These are phyloP conservation scores for Lathyrus sativus DNA, from an alignment of 306 rosid genomes.

Conservation along the genomic window DNA sequence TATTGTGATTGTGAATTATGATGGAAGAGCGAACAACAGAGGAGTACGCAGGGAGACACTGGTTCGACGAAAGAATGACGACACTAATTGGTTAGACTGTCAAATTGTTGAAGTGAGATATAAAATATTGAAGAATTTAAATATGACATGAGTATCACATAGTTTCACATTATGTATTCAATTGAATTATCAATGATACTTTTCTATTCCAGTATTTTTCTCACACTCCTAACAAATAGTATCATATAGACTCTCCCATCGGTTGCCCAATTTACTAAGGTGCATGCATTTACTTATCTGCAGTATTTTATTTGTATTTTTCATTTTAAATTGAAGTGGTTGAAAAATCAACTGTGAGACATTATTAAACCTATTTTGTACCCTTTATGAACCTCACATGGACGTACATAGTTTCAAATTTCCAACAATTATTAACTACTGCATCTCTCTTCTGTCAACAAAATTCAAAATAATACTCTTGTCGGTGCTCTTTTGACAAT, in stretches of 20 bases:
- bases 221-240: no score
- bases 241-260: background rate
- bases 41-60: no score
- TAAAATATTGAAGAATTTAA: no score
- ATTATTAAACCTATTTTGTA: constrained; percentile 1
- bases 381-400: constrained; percentile 38
- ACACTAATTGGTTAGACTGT: no score
- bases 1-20: no score
- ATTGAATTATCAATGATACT: no score
- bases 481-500: constrained; percentile 45
- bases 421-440: background rate
- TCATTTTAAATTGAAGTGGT: constrained; percentile 22
- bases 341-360: background rate
- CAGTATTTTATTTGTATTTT: background rate
- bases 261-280: background rate
- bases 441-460: constrained; percentile 1
- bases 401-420: background rate
- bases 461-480: constrained; percentile 33
- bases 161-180: no score
- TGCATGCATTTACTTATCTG: background rate
- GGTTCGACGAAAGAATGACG: no score
- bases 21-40: no score
- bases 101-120: no score
- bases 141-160: no score
- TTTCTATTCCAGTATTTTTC: no score